Evolutionary conservation across 148 eudicot genomes (phyloP), one percentile per base, ranked within the genome.

Genomic region (Arctostaphylos glauca): DNA sequence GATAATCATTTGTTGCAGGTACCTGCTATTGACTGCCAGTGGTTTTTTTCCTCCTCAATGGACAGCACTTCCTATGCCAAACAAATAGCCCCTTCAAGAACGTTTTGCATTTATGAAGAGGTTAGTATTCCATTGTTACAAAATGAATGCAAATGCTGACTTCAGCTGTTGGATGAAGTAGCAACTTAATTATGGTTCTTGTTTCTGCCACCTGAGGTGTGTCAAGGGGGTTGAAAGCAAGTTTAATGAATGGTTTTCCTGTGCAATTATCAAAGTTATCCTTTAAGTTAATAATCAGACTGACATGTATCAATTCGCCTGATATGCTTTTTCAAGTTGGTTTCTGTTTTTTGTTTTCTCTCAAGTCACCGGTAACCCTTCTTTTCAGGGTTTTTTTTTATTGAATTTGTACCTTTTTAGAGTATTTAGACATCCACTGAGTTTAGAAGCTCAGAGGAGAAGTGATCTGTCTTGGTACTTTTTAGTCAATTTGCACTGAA

Each of bases 51-150:
- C 25, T 31, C 77, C 50, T 74, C 86, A 56, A 83, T 86, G 75
- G 85, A 79, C 76, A 74, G 85, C 31, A 82, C 93, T 84, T 82
- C 89, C 83, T 96, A 92, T 76, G 81, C 93, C 54, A 86, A 84
- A 56, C 86, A 94, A 55, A 92, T 96, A 78, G 98, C 97, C 80
- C 79, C 93, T 82, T 86, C 99, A 78, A 90, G 99, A 85, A 96
- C 99, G 14, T 96, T 96, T 88, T 96, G 99, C 86, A 85, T 94
- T 59, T 94, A 87, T 78, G 99, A 94, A 85, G 92, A 96, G 99
- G 99, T 52, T 41, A 38, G 23, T 62, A 60, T 19, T 74, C 8
- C 76, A 23, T 38, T 31, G 47, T 62, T 56, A 19, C 38, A 46
- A 47, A 44, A 73, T 14, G 43, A 48, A 48, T n/a, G 77, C 38